Evolutionary conservation across 2,329 filamentous ascomycete genomes (phyloP), one percentile per base, ranked within the genome.

Genomic region (Colletotrichum sp.): DNA sequence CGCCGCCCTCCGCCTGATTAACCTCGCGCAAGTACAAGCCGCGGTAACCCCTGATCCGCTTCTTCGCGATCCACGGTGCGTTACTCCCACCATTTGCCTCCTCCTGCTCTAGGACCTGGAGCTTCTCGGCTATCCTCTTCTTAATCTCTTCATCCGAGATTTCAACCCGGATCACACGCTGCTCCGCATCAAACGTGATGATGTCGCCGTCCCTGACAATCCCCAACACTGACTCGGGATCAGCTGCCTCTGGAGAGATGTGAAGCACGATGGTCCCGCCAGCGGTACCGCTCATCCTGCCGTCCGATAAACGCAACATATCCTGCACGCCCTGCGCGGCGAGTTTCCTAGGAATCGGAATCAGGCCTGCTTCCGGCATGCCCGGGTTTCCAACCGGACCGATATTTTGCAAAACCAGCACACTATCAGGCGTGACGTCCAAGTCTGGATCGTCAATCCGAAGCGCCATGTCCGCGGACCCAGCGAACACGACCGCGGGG

Each of bases 191-290:
- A 80, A 96, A 97, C 0, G 92, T 94, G 64, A 98, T 92, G 29
- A 92, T 82, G 83, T 98, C 96, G 0, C 95, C 96, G 76, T 95
- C 91, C 76, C 88, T 84, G 5, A 98, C 92, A 2, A 98, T 85
- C 0, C 95, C 96, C 77, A 98, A 91, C 1, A 95, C 94, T 0
- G 95, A 95, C 13, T 91, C 92, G 0, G 95, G 94, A 34, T 90
- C 85, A 0, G 94, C 95, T 1, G 95, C 95, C 84, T 98, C 96
- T 1, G 96, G 96, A 4, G 93, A 93, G 8, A 98, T 93, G 80
- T 98, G 96, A 8, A 97, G 92, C 0, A 97, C 95, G 78, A 98
- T 96, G 72, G 97, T 98, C 0, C 96, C 96, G 63, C 98, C 96
- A 3, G 92, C 94, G 0, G 96, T 97, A 6, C 96, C 96, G 29